phyloP scores from a whole-genome alignment of 305 asterid genomes.

The Salvia sclarea region DNA sequence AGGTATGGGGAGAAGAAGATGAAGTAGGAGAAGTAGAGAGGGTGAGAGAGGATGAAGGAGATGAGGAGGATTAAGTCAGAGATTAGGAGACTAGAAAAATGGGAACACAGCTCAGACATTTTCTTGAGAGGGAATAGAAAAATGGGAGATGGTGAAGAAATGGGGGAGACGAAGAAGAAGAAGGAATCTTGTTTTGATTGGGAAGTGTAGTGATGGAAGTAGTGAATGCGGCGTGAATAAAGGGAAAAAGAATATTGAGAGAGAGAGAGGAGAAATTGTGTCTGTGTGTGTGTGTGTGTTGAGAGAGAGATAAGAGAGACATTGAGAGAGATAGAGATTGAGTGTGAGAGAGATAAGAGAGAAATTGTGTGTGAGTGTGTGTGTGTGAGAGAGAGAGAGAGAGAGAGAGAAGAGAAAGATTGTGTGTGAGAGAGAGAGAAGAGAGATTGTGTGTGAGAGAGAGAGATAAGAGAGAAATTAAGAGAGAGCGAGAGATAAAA shows the following conservation, averaged over 20 bases:
- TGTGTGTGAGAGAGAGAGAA: too few species aligned
- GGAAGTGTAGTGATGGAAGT: constrained; percentile 31
- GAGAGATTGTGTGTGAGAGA: too few species aligned
- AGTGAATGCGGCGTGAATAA: constrained; percentile 70
- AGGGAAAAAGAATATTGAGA: too few species aligned
- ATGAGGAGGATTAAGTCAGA: constrained; percentile 40
- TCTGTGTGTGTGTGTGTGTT: neutral
- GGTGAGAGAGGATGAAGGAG: constrained; percentile 54
- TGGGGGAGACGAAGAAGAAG: constrained; percentile 39
- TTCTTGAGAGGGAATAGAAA: constrained; percentile 30
- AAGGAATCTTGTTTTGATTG: constrained; percentile 32
- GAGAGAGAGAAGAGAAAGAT: constrained; percentile 24
- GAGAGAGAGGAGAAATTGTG: neutral
- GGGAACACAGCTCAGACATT: constrained; percentile 53
- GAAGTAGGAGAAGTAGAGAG: constrained; percentile 62
- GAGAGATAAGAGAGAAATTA: too few species aligned
- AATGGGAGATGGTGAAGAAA: constrained; percentile 48
- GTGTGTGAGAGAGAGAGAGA: constrained; percentile 1
- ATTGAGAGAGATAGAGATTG: too few species aligned
- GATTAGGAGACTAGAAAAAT: constrained; percentile 38
- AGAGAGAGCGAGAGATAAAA: too few species aligned
- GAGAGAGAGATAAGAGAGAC: too few species aligned
- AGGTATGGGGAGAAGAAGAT: constrained; percentile 67
- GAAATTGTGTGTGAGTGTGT: neutral
- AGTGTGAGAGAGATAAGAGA: too few species aligned